Percentiles rank a stretch among this genome's conserved stretches.
Evolutionary conservation across 208 protist genomes (phyloP).

Genomic region (Acanthamoeba castellanii): DNA sequence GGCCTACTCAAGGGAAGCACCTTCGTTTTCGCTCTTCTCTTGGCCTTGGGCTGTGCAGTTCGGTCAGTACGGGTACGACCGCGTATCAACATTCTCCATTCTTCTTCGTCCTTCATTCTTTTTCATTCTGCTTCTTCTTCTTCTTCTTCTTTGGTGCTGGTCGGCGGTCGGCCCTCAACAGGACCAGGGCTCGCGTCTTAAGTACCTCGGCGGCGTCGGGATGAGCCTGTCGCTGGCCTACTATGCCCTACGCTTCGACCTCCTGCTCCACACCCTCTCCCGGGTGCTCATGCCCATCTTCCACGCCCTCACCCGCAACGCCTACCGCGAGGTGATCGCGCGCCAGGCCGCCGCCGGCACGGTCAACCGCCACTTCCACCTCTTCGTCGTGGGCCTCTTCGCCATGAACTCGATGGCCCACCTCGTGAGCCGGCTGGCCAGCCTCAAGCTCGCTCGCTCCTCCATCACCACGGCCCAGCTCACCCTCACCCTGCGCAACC

Average conservation of each 20-base stretch:
- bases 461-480: too few relatives aligned
- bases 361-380: background rate
- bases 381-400: constrained; percentile 48
- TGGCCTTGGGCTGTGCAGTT: background rate
- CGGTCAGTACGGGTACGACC: background rate
- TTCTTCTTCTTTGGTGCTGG: background rate
- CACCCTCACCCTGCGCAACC: background rate
- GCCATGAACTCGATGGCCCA: background rate
- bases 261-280: background rate
- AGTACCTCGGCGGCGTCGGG: background rate
- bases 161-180: background rate
- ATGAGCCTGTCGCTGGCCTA: background rate
- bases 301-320: background rate
- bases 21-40: background rate
- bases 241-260: background rate
- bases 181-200: background rate
- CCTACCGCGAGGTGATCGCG: background rate
- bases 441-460: background rate
- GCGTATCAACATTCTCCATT: too few relatives aligned
- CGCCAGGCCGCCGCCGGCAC: background rate
- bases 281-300: background rate
- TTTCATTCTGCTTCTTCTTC: too few relatives aligned
- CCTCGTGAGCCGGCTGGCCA: background rate
- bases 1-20: background rate
- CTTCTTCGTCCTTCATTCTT: too few relatives aligned